Evolutionary conservation across 345 rosid species (phyloP).

Genomic region (Murraya paniculata): DNA sequence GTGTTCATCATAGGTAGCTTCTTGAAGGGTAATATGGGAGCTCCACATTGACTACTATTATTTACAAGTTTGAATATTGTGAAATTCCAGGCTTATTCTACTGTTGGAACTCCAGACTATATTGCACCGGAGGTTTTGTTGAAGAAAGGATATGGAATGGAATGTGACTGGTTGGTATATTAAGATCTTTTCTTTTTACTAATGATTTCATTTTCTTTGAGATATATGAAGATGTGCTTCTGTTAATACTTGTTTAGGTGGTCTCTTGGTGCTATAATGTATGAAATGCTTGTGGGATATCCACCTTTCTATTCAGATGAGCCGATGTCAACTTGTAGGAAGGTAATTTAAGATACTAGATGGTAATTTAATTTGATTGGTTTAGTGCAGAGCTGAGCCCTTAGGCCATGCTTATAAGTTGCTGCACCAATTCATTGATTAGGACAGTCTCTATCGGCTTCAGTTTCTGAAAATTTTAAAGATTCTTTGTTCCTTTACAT

Average conservation of each 20-base stretch:
- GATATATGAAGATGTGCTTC: slow-evolving; percentile 11
- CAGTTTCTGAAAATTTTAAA: not conserved
- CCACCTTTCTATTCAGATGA: slow-evolving; percentile 99
- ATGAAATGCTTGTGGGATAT: slow-evolving; percentile 99
- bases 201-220: not conserved
- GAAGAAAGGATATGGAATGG: slow-evolving; percentile 98
- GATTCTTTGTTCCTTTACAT: not conserved
- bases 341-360: slow-evolving; percentile 41
- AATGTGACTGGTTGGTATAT: slow-evolving; percentile 89
- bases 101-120: slow-evolving; percentile 98
- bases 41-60: slow-evolving; percentile 9
- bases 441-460: not conserved
- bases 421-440: not conserved
- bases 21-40: not conserved
- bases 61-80: slow-evolving; percentile 8
- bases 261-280: slow-evolving; percentile 99
- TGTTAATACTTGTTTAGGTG: slow-evolving; percentile 55
- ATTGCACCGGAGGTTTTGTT: slow-evolving; percentile 95
- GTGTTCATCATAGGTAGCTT: not conserved
- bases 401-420: not conserved
- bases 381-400: not conserved
- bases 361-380: not conserved
- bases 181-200: slow-evolving; percentile 10
- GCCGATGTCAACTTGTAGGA: slow-evolving; percentile 98
- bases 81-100: slow-evolving; percentile 81